Base-by-base conservation (phyloP, 495 filamentous ascomycete species). In the Baudoinia panamericana region DNA sequence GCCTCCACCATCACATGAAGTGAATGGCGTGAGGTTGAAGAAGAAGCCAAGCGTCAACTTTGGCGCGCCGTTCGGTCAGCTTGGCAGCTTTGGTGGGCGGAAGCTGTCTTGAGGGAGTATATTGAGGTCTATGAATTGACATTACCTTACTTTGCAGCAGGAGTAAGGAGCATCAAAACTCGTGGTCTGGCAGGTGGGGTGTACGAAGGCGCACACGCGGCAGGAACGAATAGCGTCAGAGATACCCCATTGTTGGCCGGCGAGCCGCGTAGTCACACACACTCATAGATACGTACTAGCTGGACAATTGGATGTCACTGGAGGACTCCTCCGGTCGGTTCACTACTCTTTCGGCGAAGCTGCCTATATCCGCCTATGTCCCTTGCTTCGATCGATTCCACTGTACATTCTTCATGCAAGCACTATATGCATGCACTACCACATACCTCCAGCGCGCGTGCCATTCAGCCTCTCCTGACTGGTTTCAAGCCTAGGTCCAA, bases 11-110 rank as follows among this genome's bases (percentile, higher is more conserved):
- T 1, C 27, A 43, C 20, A 35, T 2, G 30, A 42, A 13, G 38
- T 37, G 1, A 43, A 32, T 18, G 48, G 48, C 18, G 48, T 51
- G 22, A 46, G 35, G 39, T 26, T 51, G 31, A 51, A 51, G 48
- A 51, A 46, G 37, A 51, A 46, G 34, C 15, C 39, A 1, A 51
- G 48, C 21, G 23, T 20, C 2, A 51, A 51, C 21, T 51, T 51
- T 22, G 48, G 48, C 25, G 48, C 48, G 9, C 48, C 48, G 3
- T 46, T 51, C 20, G 48, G 48, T 4, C 22, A 27, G 23, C 31
- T 51, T 11, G 48, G 48, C 1, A 43, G 48, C 1, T 51, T 51
- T 36, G 46, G 45, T 4, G 29, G 41, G 11, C 15, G 42, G 29
- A 48, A 36, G 31, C 16, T 34, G 38, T 47, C 44, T 23, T 47